phyloP scores from a whole-genome alignment of 768 basidiomycete genomes.

The Cubamyces lactineus region DNA sequence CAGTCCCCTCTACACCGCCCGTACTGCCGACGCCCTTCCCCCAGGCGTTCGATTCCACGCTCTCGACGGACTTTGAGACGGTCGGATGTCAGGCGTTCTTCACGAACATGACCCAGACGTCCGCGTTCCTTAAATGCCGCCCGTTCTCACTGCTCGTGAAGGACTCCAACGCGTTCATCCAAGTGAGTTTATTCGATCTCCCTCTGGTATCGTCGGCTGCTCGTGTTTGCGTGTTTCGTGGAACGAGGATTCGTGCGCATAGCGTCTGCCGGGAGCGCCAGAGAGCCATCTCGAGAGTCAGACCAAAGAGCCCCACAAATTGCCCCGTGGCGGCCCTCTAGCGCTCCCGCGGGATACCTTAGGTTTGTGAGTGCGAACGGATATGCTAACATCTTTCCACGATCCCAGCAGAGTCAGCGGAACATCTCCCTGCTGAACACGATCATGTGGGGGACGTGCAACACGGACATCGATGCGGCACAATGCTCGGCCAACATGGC shows the following conservation, averaged over 20 bases:
- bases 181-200: constrained; percentile 45
- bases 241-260: background rate
- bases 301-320: background rate
- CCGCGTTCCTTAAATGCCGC: constrained; percentile 71
- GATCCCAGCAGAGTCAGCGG: constrained; percentile 57
- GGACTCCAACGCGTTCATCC: constrained; percentile 55
- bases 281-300: background rate
- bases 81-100: constrained; percentile 71
- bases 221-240: background rate
- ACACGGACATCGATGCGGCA: constrained; percentile 50
- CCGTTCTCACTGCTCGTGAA: constrained; percentile 70
- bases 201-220: background rate
- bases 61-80: constrained; percentile 70
- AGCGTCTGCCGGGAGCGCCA: constrained; percentile 20
- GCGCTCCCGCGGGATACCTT: constrained; percentile 9
- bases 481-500: constrained; percentile 72
- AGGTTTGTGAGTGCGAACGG: constrained; percentile 13
- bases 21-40: constrained; percentile 76
- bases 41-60: constrained; percentile 67
- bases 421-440: constrained; percentile 66
- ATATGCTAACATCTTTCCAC: constrained; percentile 6
- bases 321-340: background rate
- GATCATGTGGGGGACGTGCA: constrained; percentile 81
- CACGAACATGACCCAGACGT: constrained; percentile 66
- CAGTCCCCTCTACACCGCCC: constrained; percentile 52